phyloP scores from a whole-genome alignment of 805 yeast species.

The Barnettozyma botsteinii region DNA sequence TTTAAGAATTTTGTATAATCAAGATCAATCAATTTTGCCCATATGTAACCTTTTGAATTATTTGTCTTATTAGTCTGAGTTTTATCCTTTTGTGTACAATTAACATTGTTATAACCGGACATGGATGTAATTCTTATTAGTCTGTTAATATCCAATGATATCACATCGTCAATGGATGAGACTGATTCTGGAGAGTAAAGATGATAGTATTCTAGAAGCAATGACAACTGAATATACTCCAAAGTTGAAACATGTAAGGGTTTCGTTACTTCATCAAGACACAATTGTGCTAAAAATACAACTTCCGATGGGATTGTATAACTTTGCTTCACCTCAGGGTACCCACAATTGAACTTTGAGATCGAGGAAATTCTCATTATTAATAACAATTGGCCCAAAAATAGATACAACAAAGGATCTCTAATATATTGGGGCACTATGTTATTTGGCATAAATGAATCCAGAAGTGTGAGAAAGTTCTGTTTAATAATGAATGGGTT shows the following conservation, averaged over 20 bases:
- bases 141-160: constrained; percentile 4
- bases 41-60: constrained; percentile 5
- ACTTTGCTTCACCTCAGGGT: constrained; percentile 5
- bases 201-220: constrained; percentile 1
- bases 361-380: constrained; percentile 16
- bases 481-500: constrained; percentile 10
- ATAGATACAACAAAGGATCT: constrained; percentile 6
- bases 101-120: constrained; percentile 4
- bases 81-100: constrained; percentile 1
- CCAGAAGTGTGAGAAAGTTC: constrained; percentile 4
- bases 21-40: constrained; percentile 12
- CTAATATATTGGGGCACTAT: constrained; percentile 3
- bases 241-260: constrained; percentile 6
- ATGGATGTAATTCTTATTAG: constrained; percentile 5
- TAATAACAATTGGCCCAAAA: constrained; percentile 13
- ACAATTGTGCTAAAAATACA: constrained; percentile 10
- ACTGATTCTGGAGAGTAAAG: constrained; percentile 8
- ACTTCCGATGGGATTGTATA: constrained; percentile 7
- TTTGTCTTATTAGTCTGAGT: neutral
- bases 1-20: constrained; percentile 14
- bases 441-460: neutral
- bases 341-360: constrained; percentile 16
- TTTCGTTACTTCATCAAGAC: constrained; percentile 11
- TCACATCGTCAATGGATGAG: constrained; percentile 4
- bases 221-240: constrained; percentile 3